Percentiles rank a stretch among this genome's conserved stretches.
These are phyloP conservation scores for Mycena capillaripes DNA, from an alignment of 768 basidiomycete species.

Conservation along the genomic window DNA sequence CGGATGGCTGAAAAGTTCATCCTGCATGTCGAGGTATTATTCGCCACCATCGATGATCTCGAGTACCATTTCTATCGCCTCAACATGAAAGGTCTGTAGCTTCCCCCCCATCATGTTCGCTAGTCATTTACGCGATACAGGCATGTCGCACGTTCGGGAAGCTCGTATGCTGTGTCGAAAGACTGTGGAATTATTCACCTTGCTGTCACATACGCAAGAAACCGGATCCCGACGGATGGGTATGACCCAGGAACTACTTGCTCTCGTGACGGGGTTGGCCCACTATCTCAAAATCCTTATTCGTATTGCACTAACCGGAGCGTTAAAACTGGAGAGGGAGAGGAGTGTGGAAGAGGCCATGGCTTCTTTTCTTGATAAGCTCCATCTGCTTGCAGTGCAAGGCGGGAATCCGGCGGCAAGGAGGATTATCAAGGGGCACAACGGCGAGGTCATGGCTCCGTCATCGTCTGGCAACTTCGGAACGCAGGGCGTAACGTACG, in stretches of 20 bases:
- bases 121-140: conserved; percentile 54
- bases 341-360: conserved; percentile 87
- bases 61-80: conserved; percentile 88
- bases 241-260: conserved; percentile 97
- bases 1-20: conserved; percentile 99
- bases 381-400: conserved; percentile 91
- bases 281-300: conserved; percentile 99
- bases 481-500: conserved; percentile 91
- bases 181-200: conserved; percentile 97
- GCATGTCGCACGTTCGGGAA: conserved; percentile 98
- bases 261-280: conserved; percentile 97
- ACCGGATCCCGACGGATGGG: conserved; percentile 91
- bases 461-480: conserved; percentile 71
- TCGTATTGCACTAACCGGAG: conserved; percentile 95
- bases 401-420: conserved; percentile 85
- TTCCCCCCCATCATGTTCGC: conserved; percentile 2
- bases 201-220: conserved; percentile 96
- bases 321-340: conserved; percentile 95
- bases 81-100: conserved; percentile 83
- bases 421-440: conserved; percentile 81
- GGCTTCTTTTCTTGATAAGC: conserved; percentile 90
- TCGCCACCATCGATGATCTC: conserved; percentile 96
- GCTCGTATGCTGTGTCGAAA: conserved; percentile 99
- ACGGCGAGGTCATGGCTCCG: conserved; percentile 69
- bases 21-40: conserved; percentile 96